A percentile compares a stretch with the other conserved stretches of the same genome.
Conservation (phyloP, 1,284 basidiomycete genomes). For the Melampsora americana region DNA sequence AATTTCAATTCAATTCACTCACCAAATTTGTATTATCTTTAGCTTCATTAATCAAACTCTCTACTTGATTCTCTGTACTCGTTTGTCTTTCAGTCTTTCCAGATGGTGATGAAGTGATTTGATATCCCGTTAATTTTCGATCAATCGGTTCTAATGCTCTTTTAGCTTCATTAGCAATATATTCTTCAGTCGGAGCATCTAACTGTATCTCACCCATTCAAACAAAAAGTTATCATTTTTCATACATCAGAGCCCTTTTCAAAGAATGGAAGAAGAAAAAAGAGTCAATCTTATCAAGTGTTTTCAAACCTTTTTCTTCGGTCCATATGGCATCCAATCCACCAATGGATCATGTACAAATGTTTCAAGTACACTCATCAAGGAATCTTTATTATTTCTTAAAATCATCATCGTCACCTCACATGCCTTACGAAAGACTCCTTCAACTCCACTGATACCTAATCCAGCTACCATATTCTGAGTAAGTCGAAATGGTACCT, state of each 20-base stretch:
- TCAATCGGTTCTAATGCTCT: slow-evolving; percentile 73
- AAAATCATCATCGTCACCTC: slow-evolving; percentile 87
- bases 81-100: slow-evolving; percentile 61
- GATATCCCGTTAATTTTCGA: slow-evolving; percentile 75
- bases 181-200: slow-evolving; percentile 54
- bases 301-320: slow-evolving; percentile 51
- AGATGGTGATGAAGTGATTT: slow-evolving; percentile 56
- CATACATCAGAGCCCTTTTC: slow-evolving; percentile 42
- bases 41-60: slow-evolving; percentile 82
- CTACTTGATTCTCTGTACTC: slow-evolving; percentile 79
- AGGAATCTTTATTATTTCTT: slow-evolving; percentile 82
- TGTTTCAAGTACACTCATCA: slow-evolving; percentile 94
- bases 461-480: slow-evolving; percentile 90
- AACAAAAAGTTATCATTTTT: slow-evolving; percentile 42
- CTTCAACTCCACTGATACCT: slow-evolving; percentile 91
- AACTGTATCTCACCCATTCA: no score
- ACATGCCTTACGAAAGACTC: slow-evolving; percentile 85
- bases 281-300: slow-evolving; percentile 6
- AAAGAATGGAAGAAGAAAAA: not conserved
- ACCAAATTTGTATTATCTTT: slow-evolving; percentile 71
- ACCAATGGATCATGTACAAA: slow-evolving; percentile 97
- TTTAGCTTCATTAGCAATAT: slow-evolving; percentile 53
- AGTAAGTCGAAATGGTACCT: slow-evolving; percentile 91
- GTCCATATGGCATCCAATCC: slow-evolving; percentile 74
- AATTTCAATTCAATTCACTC: no score